A percentile compares a stretch with the other conserved stretches of the same genome.
Evolutionary conservation across 2,329 filamentous ascomycete genomes (phyloP).

Genomic region (Stylonectria norvegica): DNA sequence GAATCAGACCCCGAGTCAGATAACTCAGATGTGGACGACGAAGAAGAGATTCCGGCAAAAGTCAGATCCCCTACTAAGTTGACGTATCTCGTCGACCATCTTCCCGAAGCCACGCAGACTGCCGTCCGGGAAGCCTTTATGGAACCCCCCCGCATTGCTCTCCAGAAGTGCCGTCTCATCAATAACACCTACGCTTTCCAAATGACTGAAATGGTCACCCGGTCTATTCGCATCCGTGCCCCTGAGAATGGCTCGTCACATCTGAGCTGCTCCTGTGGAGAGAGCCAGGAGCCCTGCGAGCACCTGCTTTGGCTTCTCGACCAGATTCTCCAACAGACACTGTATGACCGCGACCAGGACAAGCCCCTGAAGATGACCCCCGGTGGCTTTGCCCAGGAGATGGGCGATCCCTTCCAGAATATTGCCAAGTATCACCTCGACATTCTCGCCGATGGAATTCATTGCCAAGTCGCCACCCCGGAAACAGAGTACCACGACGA

Average conservation of each 20-base stretch:
- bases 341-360: conserved; percentile 37
- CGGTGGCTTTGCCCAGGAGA: conserved; percentile 43
- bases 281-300: conserved; percentile 40
- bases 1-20: conserved; percentile 25
- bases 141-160: conserved; percentile 46
- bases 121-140: conserved; percentile 44
- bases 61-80: conserved; percentile 40
- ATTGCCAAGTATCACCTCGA: conserved; percentile 52
- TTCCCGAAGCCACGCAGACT: conserved; percentile 35
- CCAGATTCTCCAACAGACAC: conserved; percentile 46
- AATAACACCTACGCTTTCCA: conserved; percentile 53
- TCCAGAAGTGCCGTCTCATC: conserved; percentile 48
- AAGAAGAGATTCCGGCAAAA: conserved; percentile 29
- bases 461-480: conserved; percentile 42
- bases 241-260: conserved; percentile 37
- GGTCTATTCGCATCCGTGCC: conserved; percentile 48
- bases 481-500: conserved; percentile 29
- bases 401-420: conserved; percentile 46
- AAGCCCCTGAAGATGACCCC: conserved; percentile 41
- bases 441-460: conserved; percentile 50
- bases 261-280: conserved; percentile 47
- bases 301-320: conserved; percentile 56
- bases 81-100: conserved; percentile 39
- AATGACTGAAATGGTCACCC: conserved; percentile 52
- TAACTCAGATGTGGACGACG: conserved; percentile 31